Evolutionary conservation across 129 eudicot genomes (phyloP).

Genomic region (Deinandra increscens): DNA sequence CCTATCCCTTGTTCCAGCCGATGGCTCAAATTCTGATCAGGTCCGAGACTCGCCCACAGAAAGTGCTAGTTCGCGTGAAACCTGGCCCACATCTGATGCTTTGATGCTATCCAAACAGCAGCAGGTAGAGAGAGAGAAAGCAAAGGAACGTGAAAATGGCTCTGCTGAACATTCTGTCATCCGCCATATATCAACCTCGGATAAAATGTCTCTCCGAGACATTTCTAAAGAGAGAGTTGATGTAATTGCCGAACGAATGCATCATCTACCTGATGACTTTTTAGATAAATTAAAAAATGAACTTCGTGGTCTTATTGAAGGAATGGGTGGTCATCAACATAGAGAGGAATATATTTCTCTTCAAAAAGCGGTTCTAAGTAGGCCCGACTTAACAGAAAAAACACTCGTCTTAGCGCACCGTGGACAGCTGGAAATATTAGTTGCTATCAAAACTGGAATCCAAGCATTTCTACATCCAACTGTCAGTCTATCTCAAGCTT

Average conservation of each 20-base stretch:
- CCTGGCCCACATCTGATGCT: constrained; percentile 83
- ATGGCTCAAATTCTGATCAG: constrained; percentile 74
- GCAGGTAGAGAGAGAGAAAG: constrained; percentile 59
- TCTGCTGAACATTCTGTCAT: constrained; percentile 67
- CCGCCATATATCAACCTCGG: constrained; percentile 59
- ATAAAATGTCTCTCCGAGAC: constrained; percentile 66
- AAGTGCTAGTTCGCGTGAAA: constrained; percentile 96
- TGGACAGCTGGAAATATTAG: constrained; percentile 80
- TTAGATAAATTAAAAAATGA: constrained; percentile 68
- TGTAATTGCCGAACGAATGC: constrained; percentile 76
- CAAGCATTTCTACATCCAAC: constrained; percentile 92
- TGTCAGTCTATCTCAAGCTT: constrained; percentile 77
- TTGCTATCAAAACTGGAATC: constrained; percentile 82
- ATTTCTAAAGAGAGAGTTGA: constrained; percentile 72
- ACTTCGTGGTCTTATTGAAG: constrained; percentile 81
- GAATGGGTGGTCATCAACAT: constrained; percentile 79
- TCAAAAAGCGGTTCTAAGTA: constrained; percentile 67
- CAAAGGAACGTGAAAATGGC: constrained; percentile 50
- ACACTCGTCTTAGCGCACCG: constrained; percentile 60
- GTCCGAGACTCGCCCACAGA: constrained; percentile 89
- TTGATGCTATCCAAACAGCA: constrained; percentile 47
- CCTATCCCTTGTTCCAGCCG: constrained; percentile 51
- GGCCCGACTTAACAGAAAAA: constrained; percentile 72
- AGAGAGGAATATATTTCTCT: constrained; percentile 71
- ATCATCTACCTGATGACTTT: constrained; percentile 68